A percentile compares a stretch with the other conserved stretches of the same genome.
phyloP scores from a whole-genome alignment of 305 asterid genomes.

The Rubia peregrina region DNA sequence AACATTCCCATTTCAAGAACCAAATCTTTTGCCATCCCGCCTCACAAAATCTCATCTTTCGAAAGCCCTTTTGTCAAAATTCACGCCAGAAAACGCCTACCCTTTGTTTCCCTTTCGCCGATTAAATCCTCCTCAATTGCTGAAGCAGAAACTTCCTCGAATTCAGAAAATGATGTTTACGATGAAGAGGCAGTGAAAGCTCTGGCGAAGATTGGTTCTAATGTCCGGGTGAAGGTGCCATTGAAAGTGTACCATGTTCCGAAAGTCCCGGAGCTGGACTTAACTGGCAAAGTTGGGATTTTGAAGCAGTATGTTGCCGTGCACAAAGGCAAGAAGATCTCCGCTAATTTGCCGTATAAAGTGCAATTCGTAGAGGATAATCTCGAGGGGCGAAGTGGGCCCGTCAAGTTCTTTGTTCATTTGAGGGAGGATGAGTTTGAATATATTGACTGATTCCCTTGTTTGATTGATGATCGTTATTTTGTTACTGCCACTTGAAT shows the following conservation, averaged over 20 bases:
- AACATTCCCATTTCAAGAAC: constrained; percentile 45
- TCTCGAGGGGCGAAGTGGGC: constrained; percentile 47
- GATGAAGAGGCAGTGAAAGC: constrained; percentile 47
- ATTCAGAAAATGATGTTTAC: constrained; percentile 44
- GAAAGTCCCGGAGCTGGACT: constrained; percentile 60
- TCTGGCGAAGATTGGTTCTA: constrained; percentile 49
- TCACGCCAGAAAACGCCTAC: constrained; percentile 9
- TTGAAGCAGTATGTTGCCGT: constrained; percentile 74
- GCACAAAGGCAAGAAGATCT: constrained; percentile 61
- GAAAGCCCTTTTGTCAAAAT: constrained; percentile 30
- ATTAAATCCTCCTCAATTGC: constrained; percentile 25
- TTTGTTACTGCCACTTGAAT: not conserved
- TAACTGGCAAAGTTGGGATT: constrained; percentile 49
- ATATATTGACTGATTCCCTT: constrained; percentile 6
- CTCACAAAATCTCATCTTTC: constrained; percentile 39
- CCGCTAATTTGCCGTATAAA: constrained; percentile 82
- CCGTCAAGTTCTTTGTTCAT: constrained; percentile 67
- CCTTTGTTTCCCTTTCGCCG: constrained; percentile 18
- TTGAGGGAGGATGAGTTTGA: constrained; percentile 91
- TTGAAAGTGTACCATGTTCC: constrained; percentile 76
- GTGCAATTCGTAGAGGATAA: constrained; percentile 58
- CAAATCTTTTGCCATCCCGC: constrained; percentile 29
- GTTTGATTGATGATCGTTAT: not conserved
- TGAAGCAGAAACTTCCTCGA: constrained; percentile 31
- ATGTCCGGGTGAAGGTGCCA: constrained; percentile 63